Percentiles rank a stretch among this genome's conserved stretches.
Evolutionary conservation across 345 rosid genomes (phyloP).

Genomic region (Salix suchowensis): DNA sequence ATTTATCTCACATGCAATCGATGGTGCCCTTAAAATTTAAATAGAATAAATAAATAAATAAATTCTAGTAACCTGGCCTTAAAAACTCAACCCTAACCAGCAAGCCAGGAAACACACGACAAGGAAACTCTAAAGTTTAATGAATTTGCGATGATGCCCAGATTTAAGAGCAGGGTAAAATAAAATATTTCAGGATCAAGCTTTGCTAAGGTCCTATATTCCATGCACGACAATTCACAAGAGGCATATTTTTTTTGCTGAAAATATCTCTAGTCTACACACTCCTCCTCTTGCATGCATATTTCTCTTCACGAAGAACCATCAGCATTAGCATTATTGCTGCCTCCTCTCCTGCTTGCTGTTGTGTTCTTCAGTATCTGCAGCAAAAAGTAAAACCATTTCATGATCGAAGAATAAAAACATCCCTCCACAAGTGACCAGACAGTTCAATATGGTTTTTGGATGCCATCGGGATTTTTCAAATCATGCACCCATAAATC

Average conservation of each 20-base stretch:
- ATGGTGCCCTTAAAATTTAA: no score
- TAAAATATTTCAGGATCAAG: not conserved
- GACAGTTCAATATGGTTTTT: not conserved
- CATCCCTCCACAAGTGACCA: not conserved
- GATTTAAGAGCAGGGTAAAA: not conserved
- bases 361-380: constrained; percentile 98
- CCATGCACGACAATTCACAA: not conserved
- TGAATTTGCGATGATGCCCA: not conserved
- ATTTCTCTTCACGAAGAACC: constrained; percentile 27
- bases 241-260: not conserved
- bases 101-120: not conserved
- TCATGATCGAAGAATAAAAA: not conserved
- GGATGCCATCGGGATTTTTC: not conserved
- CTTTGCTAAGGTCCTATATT: not conserved
- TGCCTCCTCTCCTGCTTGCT: constrained; percentile 67
- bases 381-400: constrained; percentile 5
- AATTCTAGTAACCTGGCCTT: not conserved
- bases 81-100: not conserved
- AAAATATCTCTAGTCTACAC: not conserved
- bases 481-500: not conserved
- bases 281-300: not conserved
- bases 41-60: no score
- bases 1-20: no score
- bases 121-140: not conserved
- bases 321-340: constrained; percentile 47